Evolutionary conservation across 2,329 filamentous ascomycete species (phyloP).

Genomic region (Penicillium sp.): DNA sequence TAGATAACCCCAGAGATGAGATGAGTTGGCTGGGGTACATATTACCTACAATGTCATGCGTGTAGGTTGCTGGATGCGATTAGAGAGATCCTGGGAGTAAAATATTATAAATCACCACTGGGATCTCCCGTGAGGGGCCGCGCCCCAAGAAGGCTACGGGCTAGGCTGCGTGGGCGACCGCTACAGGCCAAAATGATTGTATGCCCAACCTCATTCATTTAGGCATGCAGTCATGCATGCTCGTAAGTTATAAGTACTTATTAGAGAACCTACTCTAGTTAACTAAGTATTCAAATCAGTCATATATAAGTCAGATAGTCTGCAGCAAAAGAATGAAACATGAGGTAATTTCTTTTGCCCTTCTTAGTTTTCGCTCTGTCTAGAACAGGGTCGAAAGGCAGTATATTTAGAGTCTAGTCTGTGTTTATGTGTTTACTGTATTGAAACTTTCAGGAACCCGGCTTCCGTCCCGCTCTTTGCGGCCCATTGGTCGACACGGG

Average conservation of each 20-base stretch:
- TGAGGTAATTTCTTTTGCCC: neutral
- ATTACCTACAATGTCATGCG: neutral
- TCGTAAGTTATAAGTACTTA: neutral
- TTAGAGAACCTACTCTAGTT: neutral
- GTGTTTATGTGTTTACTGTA: neutral
- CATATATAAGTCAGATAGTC: neutral
- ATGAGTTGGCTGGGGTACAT: neutral
- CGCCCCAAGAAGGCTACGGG: conserved; percentile 1
- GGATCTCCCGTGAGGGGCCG: neutral
- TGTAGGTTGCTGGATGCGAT: neutral
- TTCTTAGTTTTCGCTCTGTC: neutral
- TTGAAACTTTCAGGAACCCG: conserved; percentile 8
- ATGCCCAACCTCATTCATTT: conserved; percentile 12
- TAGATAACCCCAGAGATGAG: neutral
- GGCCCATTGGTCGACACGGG: conserved; percentile 6
- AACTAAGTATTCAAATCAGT: neutral
- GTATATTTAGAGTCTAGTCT: neutral
- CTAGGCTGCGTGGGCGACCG: conserved; percentile 7
- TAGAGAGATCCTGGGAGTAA: neutral
- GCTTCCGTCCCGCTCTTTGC: neutral
- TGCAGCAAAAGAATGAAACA: neutral
- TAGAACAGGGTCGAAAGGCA: neutral
- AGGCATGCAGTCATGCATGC: conserved; percentile 1
- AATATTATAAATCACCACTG: neutral
- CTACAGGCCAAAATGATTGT: conserved; percentile 6